Percentiles rank a stretch among this genome's conserved stretches.
Evolutionary conservation across 1,284 basidiomycete genomes (phyloP).

Genomic region (Papiliotrema fonsecae): DNA sequence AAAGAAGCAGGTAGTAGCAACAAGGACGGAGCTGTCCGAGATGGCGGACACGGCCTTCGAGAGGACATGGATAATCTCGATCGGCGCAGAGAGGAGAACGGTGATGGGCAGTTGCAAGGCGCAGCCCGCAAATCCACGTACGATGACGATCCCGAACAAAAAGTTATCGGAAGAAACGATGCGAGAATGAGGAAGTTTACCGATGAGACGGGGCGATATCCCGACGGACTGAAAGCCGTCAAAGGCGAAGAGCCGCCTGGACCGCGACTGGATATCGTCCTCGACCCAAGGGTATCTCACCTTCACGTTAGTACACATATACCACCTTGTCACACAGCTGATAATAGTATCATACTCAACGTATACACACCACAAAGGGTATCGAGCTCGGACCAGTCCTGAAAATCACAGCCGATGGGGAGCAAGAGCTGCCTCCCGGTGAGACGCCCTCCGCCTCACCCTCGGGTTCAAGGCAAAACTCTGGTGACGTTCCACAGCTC

Average conservation of each 20-base stretch:
- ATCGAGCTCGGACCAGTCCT: constrained; percentile 24
- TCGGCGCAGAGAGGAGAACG: neutral
- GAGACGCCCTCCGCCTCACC: constrained; percentile 22
- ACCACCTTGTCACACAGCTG: neutral
- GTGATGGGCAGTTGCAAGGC: neutral
- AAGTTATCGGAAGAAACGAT: constrained; percentile 6
- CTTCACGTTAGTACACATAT: constrained; percentile 41
- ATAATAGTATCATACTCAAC: constrained; percentile 20
- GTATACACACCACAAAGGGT: constrained; percentile 17
- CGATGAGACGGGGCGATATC: constrained; percentile 32
- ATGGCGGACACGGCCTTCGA: neutral
- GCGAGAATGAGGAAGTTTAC: constrained; percentile 12
- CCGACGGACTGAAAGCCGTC: constrained; percentile 25
- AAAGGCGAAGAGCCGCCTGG: constrained; percentile 40
- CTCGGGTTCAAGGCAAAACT: constrained; percentile 1
- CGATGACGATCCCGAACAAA: constrained; percentile 18
- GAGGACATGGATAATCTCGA: neutral
- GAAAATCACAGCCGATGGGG: constrained; percentile 31
- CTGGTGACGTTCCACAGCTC: neutral
- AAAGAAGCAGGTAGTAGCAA: too few relatives aligned
- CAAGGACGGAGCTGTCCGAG: neutral
- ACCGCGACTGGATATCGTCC: constrained; percentile 38
- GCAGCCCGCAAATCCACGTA: neutral
- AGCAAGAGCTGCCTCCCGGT: constrained; percentile 31
- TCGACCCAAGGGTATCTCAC: constrained; percentile 34